Evolutionary conservation across 1,284 basidiomycete genomes (phyloP), one percentile per base, ranked within the genome.

Genomic region (Apiotrichum montevideense): DNA sequence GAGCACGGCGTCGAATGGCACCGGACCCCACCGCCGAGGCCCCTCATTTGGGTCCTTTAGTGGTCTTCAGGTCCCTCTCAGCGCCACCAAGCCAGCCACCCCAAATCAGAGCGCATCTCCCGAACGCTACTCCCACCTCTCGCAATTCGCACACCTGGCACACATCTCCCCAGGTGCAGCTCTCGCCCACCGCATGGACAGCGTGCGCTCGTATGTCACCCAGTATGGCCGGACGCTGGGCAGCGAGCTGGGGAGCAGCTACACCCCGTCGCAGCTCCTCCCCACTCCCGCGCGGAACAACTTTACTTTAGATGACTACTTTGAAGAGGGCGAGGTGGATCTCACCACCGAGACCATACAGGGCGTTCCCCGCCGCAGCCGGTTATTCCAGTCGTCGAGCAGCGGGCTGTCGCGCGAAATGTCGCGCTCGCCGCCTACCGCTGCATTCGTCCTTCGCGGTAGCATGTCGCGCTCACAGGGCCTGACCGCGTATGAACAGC

Each of bases 141-240:
- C 21, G 21, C 21, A 21, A 21, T 21, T 21, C 21, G 21, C 21
- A 21, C 15, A 9, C 10, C 34, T 9, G 6, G 6, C 35, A 7
- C 47, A 49, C 29, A 35, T 43, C 4, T 56, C 55, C 9, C 48
- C 35, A 1, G 42, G 29, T 32, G n/a, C 53, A 10, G 40, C 50
- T 3, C 29, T 51, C 15, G 50, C 50, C 37, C 48, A 51, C 1
- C 48, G 45, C 15, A 48, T 56, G 44, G 54, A 53, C 54, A 62
- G 60, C 33, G 56, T 62, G n/a, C 52, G 57, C 29, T 58, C 57
- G 15, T 52, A 55, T 39, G 35, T 56, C 21, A 58, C 60, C n/a
- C 54, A 58, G 15, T 56, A 52, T 14, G 11, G 34, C n/a, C 58
- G 68, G 10, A 66, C 68, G 0, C 61, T 73, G 4, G 67, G 68